These are phyloP conservation scores for Dryas integrifolia DNA, from an alignment of 331 rosid genomes.

Conservation along the genomic window DNA sequence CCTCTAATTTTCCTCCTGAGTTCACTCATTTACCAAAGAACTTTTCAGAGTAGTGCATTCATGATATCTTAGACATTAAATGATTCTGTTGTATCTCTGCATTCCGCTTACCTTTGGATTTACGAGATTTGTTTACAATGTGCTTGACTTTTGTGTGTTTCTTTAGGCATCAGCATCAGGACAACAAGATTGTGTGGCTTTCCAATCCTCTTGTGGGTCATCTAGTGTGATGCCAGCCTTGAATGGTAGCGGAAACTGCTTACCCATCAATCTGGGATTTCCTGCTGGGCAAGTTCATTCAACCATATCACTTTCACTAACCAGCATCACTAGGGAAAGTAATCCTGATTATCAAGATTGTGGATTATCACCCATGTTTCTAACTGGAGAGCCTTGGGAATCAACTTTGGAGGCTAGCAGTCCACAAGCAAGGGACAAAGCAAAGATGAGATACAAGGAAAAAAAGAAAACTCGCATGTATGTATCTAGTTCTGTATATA, in stretches of 20 bases:
- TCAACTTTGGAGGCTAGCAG: constrained; percentile 52
- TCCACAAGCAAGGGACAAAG: constrained; percentile 76
- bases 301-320: constrained; percentile 46
- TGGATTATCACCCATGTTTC: constrained; percentile 52
- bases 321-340: constrained; percentile 61
- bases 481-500: constrained; percentile 27
- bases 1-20: not conserved
- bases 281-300: constrained; percentile 61
- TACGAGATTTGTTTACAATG: constrained; percentile 21
- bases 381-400: constrained; percentile 66
- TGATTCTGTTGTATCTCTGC: constrained; percentile 4
- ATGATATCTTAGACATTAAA: not conserved
- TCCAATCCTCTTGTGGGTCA: constrained; percentile 53
- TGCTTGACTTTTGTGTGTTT: constrained; percentile 19
- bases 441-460: constrained; percentile 76
- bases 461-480: constrained; percentile 83
- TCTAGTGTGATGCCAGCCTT: constrained; percentile 39
- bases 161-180: constrained; percentile 57
- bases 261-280: constrained; percentile 58
- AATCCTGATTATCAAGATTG: constrained; percentile 65
- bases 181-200: constrained; percentile 50
- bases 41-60: not conserved
- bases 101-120: not conserved
- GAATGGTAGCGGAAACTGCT: constrained; percentile 41
- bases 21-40: not conserved